Evolutionary conservation across 345 rosid genomes (phyloP).

Genomic region (Eucalyptus pauciflora): DNA sequence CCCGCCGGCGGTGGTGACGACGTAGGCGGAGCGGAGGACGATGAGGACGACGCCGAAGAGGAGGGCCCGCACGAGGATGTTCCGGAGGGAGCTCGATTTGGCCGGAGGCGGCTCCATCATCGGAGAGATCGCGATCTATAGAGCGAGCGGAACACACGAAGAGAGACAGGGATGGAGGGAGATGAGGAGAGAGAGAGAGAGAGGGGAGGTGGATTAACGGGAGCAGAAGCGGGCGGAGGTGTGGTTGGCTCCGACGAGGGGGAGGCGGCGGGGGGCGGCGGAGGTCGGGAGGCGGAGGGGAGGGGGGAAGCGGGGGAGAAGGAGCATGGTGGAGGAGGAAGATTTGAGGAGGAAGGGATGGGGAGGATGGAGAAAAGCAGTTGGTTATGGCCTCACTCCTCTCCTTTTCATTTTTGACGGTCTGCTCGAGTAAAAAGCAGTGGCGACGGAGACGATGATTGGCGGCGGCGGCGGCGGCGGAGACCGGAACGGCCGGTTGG

Average conservation of each 20-base stretch:
- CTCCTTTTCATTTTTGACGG: neutral
- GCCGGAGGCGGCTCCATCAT: slow-evolving; percentile 41
- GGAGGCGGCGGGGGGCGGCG: neutral
- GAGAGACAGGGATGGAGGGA: neutral
- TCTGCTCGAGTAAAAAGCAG: neutral
- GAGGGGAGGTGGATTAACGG: slow-evolving; percentile 30
- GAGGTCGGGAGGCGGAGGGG: neutral
- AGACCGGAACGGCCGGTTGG: neutral
- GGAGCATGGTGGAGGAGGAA: neutral
- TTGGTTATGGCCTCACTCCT: neutral
- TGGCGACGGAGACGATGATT: neutral
- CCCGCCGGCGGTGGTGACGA: slow-evolving; percentile 81
- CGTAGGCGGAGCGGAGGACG: slow-evolving; percentile 66
- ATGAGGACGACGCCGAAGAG: slow-evolving; percentile 57
- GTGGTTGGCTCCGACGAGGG: slow-evolving; percentile 95
- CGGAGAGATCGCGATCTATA: neutral
- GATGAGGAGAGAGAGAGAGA: neutral
- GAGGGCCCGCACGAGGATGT: slow-evolving; percentile 51
- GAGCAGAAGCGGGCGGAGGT: slow-evolving; percentile 97
- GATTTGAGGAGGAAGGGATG: neutral
- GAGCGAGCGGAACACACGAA: neutral
- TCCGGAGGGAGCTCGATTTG: slow-evolving; percentile 60
- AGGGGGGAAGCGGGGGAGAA: neutral
- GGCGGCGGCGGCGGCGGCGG: neutral
- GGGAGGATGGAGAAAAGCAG: neutral